phyloP scores from a whole-genome alignment of 2,329 filamentous ascomycete genomes.

The Neurospora sp. region DNA sequence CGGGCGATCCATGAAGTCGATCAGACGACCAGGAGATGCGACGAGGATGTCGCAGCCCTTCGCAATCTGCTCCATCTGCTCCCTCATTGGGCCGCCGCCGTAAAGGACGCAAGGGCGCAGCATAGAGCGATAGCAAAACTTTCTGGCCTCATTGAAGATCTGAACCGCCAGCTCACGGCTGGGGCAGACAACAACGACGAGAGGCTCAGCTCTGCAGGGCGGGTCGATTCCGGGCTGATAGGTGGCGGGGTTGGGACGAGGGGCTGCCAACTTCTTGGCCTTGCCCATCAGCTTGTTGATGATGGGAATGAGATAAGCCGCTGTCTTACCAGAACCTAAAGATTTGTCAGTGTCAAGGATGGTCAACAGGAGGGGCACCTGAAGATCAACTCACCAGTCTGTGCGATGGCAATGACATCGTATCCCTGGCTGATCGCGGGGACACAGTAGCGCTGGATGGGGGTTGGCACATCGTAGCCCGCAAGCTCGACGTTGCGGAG shows the following conservation, averaged over 20 bases:
- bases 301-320: conserved; percentile 81
- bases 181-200: conserved; percentile 77
- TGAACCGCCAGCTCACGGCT: conserved; percentile 87
- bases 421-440: conserved; percentile 66
- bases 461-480: conserved; percentile 64
- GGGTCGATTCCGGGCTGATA: conserved; percentile 38
- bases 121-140: conserved; percentile 91
- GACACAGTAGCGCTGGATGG: conserved; percentile 78
- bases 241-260: conserved; percentile 55
- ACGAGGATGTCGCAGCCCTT: conserved; percentile 86
- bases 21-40: conserved; percentile 75
- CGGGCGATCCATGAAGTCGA: conserved; percentile 70
- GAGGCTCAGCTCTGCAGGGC: conserved; percentile 65
- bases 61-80: conserved; percentile 62
- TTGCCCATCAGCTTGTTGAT: conserved; percentile 92
- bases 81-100: conserved; percentile 63
- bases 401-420: conserved; percentile 81
- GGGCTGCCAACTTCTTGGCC: conserved; percentile 73
- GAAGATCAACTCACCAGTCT: conserved; percentile 62
- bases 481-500: conserved; percentile 64
- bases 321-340: conserved; percentile 89
- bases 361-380: background rate
- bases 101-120: conserved; percentile 85
- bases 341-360: conserved; percentile 1
- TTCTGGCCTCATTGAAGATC: conserved; percentile 89